Percentiles rank a stretch among this genome's conserved stretches.
Evolutionary conservation across 768 basidiomycete genomes (phyloP).

Genomic region (Amanita subjunquillea): DNA sequence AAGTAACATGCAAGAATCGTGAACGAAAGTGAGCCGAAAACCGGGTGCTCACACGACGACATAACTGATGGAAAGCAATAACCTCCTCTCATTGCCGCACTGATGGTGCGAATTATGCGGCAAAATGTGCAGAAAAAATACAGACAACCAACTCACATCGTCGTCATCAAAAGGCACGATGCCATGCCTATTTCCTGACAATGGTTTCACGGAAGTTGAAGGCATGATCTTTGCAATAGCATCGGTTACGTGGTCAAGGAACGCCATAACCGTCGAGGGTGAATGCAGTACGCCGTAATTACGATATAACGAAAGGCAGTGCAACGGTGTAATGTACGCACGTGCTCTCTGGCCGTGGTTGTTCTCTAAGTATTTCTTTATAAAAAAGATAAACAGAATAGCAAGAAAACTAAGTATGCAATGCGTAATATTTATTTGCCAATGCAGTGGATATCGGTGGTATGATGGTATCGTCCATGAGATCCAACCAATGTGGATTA

Average conservation of each 20-base stretch:
- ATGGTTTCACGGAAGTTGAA: slow-evolving; percentile 25
- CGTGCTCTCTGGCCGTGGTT: not conserved
- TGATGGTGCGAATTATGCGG: not conserved
- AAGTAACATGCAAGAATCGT: slow-evolving; percentile 8
- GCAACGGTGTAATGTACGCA: not conserved
- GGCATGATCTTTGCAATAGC: slow-evolving; percentile 37
- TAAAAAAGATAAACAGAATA: not conserved
- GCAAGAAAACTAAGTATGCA: not conserved
- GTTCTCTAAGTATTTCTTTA: not conserved
- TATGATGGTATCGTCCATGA: slow-evolving; percentile 1
- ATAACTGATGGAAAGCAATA: slow-evolving; percentile 40
- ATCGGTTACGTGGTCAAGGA: slow-evolving; percentile 49
- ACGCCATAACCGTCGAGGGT: slow-evolving; percentile 30
- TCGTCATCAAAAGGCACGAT: slow-evolving; percentile 51
- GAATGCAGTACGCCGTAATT: not conserved
- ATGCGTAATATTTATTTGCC: not conserved
- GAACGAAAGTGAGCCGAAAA: slow-evolving; percentile 47
- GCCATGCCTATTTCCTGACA: slow-evolving; percentile 42
- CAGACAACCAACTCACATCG: slow-evolving; percentile 49
- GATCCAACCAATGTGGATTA: not conserved
- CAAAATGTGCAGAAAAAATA: slow-evolving; percentile 7
- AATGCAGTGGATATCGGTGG: not conserved
- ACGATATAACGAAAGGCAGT: not conserved
- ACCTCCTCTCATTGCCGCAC: slow-evolving; percentile 23
- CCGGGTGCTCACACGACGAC: slow-evolving; percentile 53